Conservation (phyloP, 805 yeast genomes). For the Priceomyces medius region DNA sequence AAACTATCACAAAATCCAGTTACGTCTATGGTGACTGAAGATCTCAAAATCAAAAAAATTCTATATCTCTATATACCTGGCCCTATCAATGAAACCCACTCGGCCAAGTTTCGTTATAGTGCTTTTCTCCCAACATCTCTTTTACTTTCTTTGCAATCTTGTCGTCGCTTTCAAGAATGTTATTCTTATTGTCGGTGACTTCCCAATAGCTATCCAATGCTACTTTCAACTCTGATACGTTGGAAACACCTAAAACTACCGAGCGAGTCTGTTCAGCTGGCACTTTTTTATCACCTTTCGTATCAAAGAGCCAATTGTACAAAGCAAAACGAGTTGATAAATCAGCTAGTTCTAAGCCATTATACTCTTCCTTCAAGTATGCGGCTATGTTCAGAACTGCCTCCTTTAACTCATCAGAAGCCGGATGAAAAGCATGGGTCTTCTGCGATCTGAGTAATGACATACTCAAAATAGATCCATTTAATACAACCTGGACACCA, state of each 20-base stretch:
- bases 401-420: conserved; percentile 52
- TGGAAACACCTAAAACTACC: conserved; percentile 78
- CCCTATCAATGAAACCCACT: conserved; percentile 26
- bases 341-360: conserved; percentile 68
- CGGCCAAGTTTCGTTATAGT: conserved; percentile 66
- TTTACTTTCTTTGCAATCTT: conserved; percentile 43
- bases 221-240: conserved; percentile 55
- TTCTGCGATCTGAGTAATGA: conserved; percentile 68
- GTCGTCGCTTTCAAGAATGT: conserved; percentile 42
- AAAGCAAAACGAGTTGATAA: conserved; percentile 77
- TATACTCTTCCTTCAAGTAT: conserved; percentile 31
- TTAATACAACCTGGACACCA: conserved; percentile 58
- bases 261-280: conserved; percentile 31
- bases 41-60: too few species aligned
- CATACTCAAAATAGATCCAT: conserved; percentile 89
- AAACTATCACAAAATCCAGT: too few species aligned
- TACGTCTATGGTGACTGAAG: too few species aligned
- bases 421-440: conserved; percentile 82
- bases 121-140: conserved; percentile 45
- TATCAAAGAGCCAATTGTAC: conserved; percentile 50
- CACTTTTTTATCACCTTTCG: conserved; percentile 8
- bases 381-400: conserved; percentile 49
- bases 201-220: conserved; percentile 61
- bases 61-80: too few species aligned
- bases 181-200: conserved; percentile 35